These are phyloP conservation scores for Leishmania braziliensis DNA, from an alignment of 208 protist species.

Conservation along the genomic window DNA sequence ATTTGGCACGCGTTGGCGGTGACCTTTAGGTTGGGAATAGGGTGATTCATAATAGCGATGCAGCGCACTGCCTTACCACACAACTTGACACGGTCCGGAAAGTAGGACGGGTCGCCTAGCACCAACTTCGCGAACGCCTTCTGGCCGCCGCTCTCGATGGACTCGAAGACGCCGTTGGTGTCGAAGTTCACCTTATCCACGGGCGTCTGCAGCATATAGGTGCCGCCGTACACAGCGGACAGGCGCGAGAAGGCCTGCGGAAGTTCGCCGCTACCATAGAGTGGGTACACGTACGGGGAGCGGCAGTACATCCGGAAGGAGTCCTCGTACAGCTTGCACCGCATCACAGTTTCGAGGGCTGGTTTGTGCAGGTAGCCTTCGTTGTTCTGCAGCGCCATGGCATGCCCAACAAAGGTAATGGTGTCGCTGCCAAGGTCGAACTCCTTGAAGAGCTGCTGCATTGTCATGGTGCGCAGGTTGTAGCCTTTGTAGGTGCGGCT, in stretches of 20 bases:
- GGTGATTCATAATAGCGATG: conserved; percentile 98
- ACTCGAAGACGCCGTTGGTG: conserved; percentile 93
- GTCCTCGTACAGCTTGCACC: conserved; percentile 96
- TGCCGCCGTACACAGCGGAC: conserved; percentile 96
- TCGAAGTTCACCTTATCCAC: conserved; percentile 97
- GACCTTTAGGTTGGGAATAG: conserved; percentile 80
- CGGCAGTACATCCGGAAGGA: conserved; percentile 95
- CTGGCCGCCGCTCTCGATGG: conserved; percentile 89
- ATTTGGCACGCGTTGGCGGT: conserved; percentile 94
- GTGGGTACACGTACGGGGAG: conserved; percentile 99
- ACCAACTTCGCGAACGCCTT: conserved; percentile 95
- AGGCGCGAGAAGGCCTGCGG: conserved; percentile 98
- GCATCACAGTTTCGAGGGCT: conserved; percentile 92
- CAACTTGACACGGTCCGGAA: conserved; percentile 94
- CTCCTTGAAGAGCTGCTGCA: conserved; percentile 95
- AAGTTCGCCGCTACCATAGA: conserved; percentile 99
- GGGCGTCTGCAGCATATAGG: conserved; percentile 99
- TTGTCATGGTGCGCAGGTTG: conserved; percentile 89
- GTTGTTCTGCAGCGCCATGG: conserved; percentile 89
- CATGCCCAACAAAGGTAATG: conserved; percentile 98
- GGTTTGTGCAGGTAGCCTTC: conserved; percentile 95
- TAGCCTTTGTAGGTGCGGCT: conserved; percentile 93
- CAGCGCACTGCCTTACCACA: conserved; percentile 95
- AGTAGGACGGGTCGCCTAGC: conserved; percentile 99
- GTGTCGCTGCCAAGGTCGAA: conserved; percentile 95